Evolutionary conservation across 306 rosid species (phyloP).

Genomic region (Malus fusca): DNA sequence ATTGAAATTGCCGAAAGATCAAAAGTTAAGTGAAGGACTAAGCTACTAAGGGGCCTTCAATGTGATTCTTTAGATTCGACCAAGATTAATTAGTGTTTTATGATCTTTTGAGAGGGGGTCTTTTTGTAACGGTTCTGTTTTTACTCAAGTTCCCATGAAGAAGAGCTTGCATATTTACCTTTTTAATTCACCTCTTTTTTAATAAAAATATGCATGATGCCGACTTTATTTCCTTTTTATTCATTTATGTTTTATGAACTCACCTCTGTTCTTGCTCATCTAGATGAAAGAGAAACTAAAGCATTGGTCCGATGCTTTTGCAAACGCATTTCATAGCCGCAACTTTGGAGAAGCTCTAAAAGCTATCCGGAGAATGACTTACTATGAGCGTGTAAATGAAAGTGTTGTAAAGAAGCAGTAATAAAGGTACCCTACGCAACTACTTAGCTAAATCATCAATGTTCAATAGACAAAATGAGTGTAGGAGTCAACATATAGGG

Average conservation of each 20-base stretch:
- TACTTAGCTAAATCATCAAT: neutral
- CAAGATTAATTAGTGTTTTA: neutral
- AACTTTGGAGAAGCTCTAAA: slow-evolving; percentile 57
- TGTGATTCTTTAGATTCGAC: neutral
- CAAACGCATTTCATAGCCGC: slow-evolving; percentile 41
- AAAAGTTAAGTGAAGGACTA: neutral
- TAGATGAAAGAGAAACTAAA: slow-evolving; percentile 79
- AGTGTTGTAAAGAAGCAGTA: slow-evolving; percentile 65
- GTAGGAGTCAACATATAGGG: neutral
- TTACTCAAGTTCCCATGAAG: neutral
- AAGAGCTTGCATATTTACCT: neutral
- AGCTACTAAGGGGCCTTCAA: neutral
- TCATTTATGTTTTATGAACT: neutral
- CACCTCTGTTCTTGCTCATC: slow-evolving; percentile 14
- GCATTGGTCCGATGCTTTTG: slow-evolving; percentile 55
- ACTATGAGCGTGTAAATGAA: slow-evolving; percentile 73
- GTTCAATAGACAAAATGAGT: neutral
- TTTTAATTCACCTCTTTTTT: neutral
- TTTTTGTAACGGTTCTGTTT: neutral
- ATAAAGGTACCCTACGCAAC: slow-evolving; percentile 23
- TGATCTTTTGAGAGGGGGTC: neutral
- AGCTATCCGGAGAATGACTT: slow-evolving; percentile 66
- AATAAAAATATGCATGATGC: neutral
- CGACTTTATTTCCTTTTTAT: neutral
- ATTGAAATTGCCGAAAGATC: neutral